These are phyloP conservation scores for Syzygium syzygioides DNA, from an alignment of 441 rosid genomes.

Conservation along the genomic window DNA sequence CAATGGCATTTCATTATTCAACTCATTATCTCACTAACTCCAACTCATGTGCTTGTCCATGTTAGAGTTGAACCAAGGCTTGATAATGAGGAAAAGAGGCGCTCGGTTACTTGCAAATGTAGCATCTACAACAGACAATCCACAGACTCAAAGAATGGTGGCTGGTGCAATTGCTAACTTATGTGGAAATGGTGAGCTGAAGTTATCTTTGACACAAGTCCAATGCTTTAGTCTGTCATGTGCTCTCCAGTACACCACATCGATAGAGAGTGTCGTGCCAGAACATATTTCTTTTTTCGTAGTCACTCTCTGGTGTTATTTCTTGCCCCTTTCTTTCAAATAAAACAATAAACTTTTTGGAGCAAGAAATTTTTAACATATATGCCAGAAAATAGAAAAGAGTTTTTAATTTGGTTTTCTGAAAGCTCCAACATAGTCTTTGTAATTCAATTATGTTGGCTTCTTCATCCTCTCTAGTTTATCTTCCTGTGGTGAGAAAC, in stretches of 20 bases:
- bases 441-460: background rate
- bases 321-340: background rate
- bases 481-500: background rate
- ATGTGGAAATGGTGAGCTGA: slow-evolving; percentile 79
- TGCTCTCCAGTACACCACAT: background rate
- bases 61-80: slow-evolving; percentile 74
- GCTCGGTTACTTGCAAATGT: slow-evolving; percentile 65
- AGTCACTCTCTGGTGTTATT: background rate
- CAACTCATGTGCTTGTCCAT: background rate
- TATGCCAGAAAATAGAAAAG: background rate
- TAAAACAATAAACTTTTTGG: background rate
- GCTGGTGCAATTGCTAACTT: slow-evolving; percentile 91
- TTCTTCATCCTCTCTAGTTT: background rate
- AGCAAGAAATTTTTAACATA: background rate
- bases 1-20: background rate
- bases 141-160: slow-evolving; percentile 88
- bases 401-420: background rate
- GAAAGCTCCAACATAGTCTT: background rate
- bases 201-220: background rate
- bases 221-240: background rate
- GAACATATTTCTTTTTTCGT: background rate
- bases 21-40: background rate
- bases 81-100: slow-evolving; percentile 87
- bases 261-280: background rate
- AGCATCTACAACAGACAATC: slow-evolving; percentile 70